Evolutionary conservation across 2,329 filamentous ascomycete species (phyloP), one percentile per base, ranked within the genome.

Genomic region (Sclerotinia borealis): DNA sequence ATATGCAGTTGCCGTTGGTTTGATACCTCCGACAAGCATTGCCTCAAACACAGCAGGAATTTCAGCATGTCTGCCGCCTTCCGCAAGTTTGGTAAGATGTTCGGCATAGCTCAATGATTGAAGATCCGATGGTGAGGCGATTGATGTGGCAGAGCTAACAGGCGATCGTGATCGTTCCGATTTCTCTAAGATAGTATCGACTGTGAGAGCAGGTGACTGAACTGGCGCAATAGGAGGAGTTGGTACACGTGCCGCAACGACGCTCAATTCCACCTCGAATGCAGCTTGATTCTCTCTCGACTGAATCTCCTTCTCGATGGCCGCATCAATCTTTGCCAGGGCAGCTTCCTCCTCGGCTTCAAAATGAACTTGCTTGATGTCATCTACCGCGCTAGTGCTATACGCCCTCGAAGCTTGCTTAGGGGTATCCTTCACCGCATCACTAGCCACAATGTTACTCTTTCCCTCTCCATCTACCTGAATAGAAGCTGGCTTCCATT

Each of bases 1-100:
- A 81, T 99, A 99, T n/a, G 93, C 90, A 52, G 86, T 82, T 54
- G 91, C 86, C 8, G 89, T 90, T 41, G 95, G 95, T 72, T 86
- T 86, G 66, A 96, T 83, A 52, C 91, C 90, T 67, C 90, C 89
- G 52, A 87, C 86, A 67, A 98, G 83, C 86, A 98, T 91, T 34
- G 88, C 85, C 81, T 97, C 91, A 75, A 99, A 99, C 4, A 95
- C 87, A 45, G 88, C 86, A 0, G 93, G 93, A 51, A 99, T 95
- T 75, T 97, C 92, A 17, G 85, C 86, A 84, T 92, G 96, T 65
- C 90, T 87, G 62, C 86, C 83, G 69, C 84, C 80, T 61, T 87
- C 81, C 6, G 88, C 87, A 55, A 98, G 84, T 71, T 88, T 85
- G 60, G 87, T 83, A 22, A 99, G 85, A 69, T 93, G 89, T 54